Evolutionary conservation across 441 rosid genomes (phyloP).

Genomic region (Erodium trifolium): DNA sequence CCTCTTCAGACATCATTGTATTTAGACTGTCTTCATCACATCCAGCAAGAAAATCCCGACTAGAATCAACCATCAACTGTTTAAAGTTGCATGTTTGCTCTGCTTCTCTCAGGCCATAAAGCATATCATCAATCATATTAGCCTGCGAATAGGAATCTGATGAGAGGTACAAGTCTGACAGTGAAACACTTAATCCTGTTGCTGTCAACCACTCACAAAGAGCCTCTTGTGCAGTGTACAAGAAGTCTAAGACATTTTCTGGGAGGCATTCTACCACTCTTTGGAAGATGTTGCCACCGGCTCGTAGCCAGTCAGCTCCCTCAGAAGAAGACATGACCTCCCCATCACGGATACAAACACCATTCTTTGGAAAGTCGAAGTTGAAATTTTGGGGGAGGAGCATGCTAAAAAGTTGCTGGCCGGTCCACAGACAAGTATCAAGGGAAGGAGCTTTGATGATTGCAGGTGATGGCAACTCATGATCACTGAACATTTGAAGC

Average conservation of each 20-base stretch:
- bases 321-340: constrained; percentile 57
- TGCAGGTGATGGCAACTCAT: constrained; percentile 37
- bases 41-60: constrained; percentile 48
- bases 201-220: constrained; percentile 79
- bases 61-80: constrained; percentile 68
- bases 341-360: constrained; percentile 52
- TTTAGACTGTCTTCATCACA: constrained; percentile 28
- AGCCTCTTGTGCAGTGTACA: constrained; percentile 64
- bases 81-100: constrained; percentile 48
- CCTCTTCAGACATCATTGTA: constrained; percentile 30
- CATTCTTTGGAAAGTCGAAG: constrained; percentile 37
- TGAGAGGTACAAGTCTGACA: constrained; percentile 60
- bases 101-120: constrained; percentile 63
- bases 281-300: constrained; percentile 65
- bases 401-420: constrained; percentile 77
- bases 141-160: constrained; percentile 39
- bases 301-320: constrained; percentile 76
- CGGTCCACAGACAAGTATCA: constrained; percentile 57
- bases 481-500: constrained; percentile 64
- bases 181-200: constrained; percentile 86
- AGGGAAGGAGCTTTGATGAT: constrained; percentile 40
- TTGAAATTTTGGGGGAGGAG: constrained; percentile 65
- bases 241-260: constrained; percentile 47
- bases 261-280: constrained; percentile 44
- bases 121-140: constrained; percentile 65